phyloP scores from a whole-genome alignment of 129 eudicot species.

The Artemisia annua region DNA sequence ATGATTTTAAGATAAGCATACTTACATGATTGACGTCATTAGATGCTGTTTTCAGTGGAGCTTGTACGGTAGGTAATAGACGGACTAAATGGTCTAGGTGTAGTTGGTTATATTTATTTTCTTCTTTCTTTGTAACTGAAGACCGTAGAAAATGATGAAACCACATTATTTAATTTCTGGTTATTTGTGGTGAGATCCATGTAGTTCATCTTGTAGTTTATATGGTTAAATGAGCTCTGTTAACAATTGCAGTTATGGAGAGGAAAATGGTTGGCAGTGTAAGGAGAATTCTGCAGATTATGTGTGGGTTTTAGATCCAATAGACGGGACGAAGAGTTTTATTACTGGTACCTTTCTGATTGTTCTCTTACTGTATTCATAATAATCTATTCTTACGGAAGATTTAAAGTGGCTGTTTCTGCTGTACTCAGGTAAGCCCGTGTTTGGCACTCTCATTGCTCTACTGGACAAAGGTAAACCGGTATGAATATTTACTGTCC shows the following conservation, averaged over 20 bases:
- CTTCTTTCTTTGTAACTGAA: neutral
- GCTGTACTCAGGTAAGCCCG: slow-evolving; percentile 70
- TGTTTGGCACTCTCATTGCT: slow-evolving; percentile 96
- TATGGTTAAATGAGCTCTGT: slow-evolving; percentile 7
- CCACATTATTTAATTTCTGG: slow-evolving; percentile 4
- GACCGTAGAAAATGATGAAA: slow-evolving; percentile 5
- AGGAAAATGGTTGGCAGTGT: slow-evolving; percentile 97
- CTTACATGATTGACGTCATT: neutral
- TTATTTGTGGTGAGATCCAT: slow-evolving; percentile 9
- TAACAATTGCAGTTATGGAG: slow-evolving; percentile 72
- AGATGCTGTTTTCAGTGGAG: neutral
- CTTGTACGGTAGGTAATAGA: neutral
- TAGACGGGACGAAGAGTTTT: slow-evolving; percentile 95
- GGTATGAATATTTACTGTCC: slow-evolving; percentile 55
- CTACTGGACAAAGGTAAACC: slow-evolving; percentile 87
- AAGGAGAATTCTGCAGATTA: slow-evolving; percentile 80
- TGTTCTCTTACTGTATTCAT: neutral
- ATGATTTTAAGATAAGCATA: neutral
- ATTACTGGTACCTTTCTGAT: slow-evolving; percentile 67
- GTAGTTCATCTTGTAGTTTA: neutral
- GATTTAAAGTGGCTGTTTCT: slow-evolving; percentile 11
- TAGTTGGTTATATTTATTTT: neutral
- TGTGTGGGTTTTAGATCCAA: slow-evolving; percentile 98
- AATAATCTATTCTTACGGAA: neutral
- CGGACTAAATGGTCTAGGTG: neutral